Base-by-base conservation (phyloP, 257 asterid species). In the Solanum bulbocastanum region DNA sequence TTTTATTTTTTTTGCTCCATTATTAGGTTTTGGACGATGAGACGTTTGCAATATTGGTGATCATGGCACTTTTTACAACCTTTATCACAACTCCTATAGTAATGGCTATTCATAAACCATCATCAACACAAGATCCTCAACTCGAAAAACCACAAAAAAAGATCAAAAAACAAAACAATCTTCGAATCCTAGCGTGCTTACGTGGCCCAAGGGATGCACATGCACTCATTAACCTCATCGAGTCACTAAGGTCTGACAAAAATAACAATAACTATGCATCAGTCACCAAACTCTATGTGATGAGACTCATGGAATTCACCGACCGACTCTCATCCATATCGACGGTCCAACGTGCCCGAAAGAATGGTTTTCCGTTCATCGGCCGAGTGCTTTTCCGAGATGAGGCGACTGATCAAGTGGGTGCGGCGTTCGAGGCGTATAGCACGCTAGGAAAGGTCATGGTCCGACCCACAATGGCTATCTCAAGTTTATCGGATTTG, bases 51-150 rank as follows among this genome's bases (percentile, higher is more conserved):
- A 94, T 95, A 84, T 88, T 95, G 49, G 95, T 95, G 52, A 90
- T 93, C 35, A 94, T 95, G 97, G 98, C 98, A 60, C 88, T 94
- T n/a, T 88, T 93, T 87, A 94, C 96, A 74, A 95, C 98, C 39
- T 93, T 94, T 92, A 87, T 93, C 14, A 94, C 97, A 18, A 93
- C 95, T 22, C 98, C 98, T 3, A 49, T 87, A 0, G 97, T 95
- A 56, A 89, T 93, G 90, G 90, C 93, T 49, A 93, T 95, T 88
- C 90, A 90, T 91, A 91, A 87, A 79, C 92, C 95, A 3, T 91
- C 88, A 4, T 91, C 88, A 79, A 44, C n/a, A 27, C 66, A 16
- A 5, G 0, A 79, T 15, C 27, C n/a, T 44, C 66, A 44, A 79
- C 14, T 15, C 84, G 89, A 39, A 87, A 68, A 69, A 1, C 7